phyloP scores from a whole-genome alignment of 371 early-diverging fungal genomes.

The Chytridiales sp. region DNA sequence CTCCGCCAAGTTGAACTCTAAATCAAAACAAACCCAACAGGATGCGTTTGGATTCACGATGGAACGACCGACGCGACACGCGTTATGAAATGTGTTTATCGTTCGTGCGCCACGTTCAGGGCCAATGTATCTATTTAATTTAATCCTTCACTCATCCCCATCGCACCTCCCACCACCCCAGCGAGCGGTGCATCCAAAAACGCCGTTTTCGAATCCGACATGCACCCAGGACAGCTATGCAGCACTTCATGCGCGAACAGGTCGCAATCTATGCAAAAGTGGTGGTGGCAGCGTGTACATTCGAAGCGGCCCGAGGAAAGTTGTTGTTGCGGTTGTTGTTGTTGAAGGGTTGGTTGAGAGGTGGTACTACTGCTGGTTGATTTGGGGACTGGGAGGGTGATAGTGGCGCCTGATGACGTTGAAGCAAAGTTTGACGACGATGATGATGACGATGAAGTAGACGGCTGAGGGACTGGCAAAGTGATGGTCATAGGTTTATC shows the following conservation, averaged over 20 bases:
- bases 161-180: too few species aligned
- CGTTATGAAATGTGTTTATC: too few species aligned
- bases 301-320: slow-evolving; percentile 54
- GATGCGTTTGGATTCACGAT: too few species aligned
- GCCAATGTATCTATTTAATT: too few species aligned
- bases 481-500: too few species aligned
- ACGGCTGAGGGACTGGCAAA: background rate
- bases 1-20: too few species aligned
- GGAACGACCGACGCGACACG: too few species aligned
- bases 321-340: background rate
- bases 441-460: background rate
- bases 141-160: too few species aligned
- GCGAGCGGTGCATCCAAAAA: too few species aligned
- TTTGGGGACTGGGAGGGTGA: background rate
- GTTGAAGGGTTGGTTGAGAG: background rate
- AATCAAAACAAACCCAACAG: too few species aligned
- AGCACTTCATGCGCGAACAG: slow-evolving; percentile 89
- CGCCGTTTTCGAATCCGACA: too few species aligned
- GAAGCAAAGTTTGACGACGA: background rate
- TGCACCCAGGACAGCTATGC: slow-evolving; percentile 91
- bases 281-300: slow-evolving; percentile 75
- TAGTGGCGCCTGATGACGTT: background rate
- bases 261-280: slow-evolving; percentile 94
- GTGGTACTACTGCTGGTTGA: background rate
- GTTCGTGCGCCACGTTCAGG: too few species aligned